Conservation (phyloP, 2,329 filamentous ascomycete genomes). For the Fusarium liriodendri region DNA sequence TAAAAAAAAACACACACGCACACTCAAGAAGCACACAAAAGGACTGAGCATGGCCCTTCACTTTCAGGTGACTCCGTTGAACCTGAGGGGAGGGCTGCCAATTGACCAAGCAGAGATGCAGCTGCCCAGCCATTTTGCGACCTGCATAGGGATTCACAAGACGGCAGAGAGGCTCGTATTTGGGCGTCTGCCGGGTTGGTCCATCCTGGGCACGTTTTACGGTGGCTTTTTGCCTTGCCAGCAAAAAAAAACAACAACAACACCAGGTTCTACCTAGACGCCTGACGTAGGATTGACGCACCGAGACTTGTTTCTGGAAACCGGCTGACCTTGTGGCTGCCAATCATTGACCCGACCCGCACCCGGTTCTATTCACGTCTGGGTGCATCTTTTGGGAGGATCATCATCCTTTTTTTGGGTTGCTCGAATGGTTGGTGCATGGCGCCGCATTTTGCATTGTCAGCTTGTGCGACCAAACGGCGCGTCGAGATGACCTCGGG, state of each 20-base stretch:
- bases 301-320: slow-evolving; percentile 32
- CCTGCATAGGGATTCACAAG: slow-evolving; percentile 1
- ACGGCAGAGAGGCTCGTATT: slow-evolving; percentile 32
- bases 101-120: slow-evolving; percentile 11
- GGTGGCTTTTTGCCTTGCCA: slow-evolving; percentile 1
- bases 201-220: background rate
- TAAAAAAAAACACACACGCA: slow-evolving; percentile 26
- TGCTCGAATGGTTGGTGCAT: background rate
- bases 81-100: slow-evolving; percentile 16
- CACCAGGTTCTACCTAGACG: background rate
- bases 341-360: slow-evolving; percentile 18
- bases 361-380: slow-evolving; percentile 1
- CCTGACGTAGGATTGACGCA: slow-evolving; percentile 37
- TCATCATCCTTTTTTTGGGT: slow-evolving; percentile 30
- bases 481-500: background rate
- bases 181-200: slow-evolving; percentile 5
- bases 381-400: slow-evolving; percentile 3
- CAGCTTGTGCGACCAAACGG: slow-evolving; percentile 4
- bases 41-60: background rate
- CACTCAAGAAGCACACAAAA: background rate
- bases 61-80: slow-evolving; percentile 16
- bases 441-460: background rate
- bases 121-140: background rate
- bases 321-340: slow-evolving; percentile 22
- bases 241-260: background rate